Base-by-base conservation (phyloP, 768 basidiomycete genomes). In the Phlebiopsis flavidoalba region DNA sequence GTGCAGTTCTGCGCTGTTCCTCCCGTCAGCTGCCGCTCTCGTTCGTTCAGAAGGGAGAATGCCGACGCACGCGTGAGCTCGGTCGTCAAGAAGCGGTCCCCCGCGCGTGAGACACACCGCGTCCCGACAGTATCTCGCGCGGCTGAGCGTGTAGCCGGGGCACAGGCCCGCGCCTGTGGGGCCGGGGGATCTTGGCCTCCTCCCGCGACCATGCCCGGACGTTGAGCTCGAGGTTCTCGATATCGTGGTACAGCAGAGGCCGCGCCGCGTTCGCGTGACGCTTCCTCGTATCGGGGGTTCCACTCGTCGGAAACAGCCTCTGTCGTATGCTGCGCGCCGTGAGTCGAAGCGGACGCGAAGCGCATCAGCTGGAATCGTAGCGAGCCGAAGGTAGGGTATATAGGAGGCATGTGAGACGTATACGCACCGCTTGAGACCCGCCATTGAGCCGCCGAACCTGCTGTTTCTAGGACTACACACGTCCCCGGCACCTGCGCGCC, bases 71-170 rank as follows among this genome's bases (percentile, higher is more conserved):
- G 89, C 8, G 89, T 93, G 66, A 85, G 86, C 47, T 92, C 89
- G 8, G 80, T 78, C 0, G 91, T 92, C 64, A 90, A 73, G 75
- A 89, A 93, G 5, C 88, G 83, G 69, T 94, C 92, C 7, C 92
- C 70, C 35, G n/a, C 91, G 83, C 33, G 82, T 83, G 60, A 93
- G 76, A 63, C 80, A 84, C 37, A 92, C 86, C 1, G 90, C 91
- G 69, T 92, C 90, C n/a, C 11, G 86, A 79, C 14, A 95, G 77
- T 63, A 95, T 93, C n/a, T n/a, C n/a, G 90, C 88, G 48, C 92
- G 80, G 7, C 90, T 90, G 64, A 91, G 87, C 5, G 92, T 93
- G 74, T 85, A 92, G 26, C 90, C 89, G 5, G 90, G 90, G 70
- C 90, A 92, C 5, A 93, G 69, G 11, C 91, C 91, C 6, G 88